Evolutionary conservation across 2,329 filamentous ascomycete species (phyloP).

Genomic region (Aquanectria penicillioides): DNA sequence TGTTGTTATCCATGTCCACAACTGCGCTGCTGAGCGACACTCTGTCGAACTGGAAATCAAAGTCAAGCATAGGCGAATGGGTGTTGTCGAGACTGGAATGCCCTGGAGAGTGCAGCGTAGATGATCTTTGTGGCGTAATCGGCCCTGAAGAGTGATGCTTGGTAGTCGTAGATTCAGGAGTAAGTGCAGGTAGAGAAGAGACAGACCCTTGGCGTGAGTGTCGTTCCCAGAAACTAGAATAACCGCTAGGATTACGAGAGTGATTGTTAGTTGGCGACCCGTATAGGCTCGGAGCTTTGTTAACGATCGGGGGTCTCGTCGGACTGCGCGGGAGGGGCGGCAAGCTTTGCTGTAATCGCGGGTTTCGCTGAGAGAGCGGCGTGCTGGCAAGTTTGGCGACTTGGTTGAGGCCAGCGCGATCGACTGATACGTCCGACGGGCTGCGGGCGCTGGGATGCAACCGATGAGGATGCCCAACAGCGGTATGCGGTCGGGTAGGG

Average conservation of each 20-base stretch:
- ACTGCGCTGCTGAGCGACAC: neutral
- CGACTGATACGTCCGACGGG: slow-evolving; percentile 43
- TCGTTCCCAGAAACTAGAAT: slow-evolving; percentile 16
- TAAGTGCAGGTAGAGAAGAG: slow-evolving; percentile 33
- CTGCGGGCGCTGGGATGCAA: slow-evolving; percentile 24
- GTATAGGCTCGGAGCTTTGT: slow-evolving; percentile 3
- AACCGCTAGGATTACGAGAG: slow-evolving; percentile 2
- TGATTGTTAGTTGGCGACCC: slow-evolving; percentile 1
- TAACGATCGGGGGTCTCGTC: slow-evolving; percentile 2
- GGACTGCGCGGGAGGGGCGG: slow-evolving; percentile 3
- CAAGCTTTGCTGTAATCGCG: slow-evolving; percentile 39
- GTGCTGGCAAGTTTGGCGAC: slow-evolving; percentile 24
- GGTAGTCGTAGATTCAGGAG: slow-evolving; percentile 24
- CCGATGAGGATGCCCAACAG: slow-evolving; percentile 12
- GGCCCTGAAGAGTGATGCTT: slow-evolving; percentile 19
- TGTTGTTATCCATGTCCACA: neutral
- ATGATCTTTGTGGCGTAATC: slow-evolving; percentile 12
- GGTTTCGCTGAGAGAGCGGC: slow-evolving; percentile 29
- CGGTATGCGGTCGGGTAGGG: neutral
- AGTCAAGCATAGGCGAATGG: slow-evolving; percentile 9
- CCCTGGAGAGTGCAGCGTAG: neutral
- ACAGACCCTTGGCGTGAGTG: slow-evolving; percentile 34
- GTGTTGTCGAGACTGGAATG: neutral
- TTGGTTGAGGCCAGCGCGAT: slow-evolving; percentile 30
- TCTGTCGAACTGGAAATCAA: slow-evolving; percentile 20